Evolutionary conservation across 2,329 filamentous ascomycete genomes (phyloP).

Genomic region (Microsporum ferrugineum): DNA sequence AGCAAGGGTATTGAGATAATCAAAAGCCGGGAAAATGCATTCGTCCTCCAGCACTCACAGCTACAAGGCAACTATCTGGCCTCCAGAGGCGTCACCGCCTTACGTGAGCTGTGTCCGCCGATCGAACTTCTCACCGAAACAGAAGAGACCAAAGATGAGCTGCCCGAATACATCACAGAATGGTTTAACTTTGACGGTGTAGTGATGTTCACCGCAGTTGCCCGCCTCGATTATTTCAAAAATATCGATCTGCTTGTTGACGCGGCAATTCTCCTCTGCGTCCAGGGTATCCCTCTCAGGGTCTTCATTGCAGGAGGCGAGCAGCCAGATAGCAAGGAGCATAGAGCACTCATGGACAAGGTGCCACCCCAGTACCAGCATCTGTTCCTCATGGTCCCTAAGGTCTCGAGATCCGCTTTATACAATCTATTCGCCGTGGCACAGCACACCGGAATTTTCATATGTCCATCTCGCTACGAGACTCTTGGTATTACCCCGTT

Average conservation of each 20-base stretch:
- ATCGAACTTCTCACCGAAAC: neutral
- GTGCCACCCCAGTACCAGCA: neutral
- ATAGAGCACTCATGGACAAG: neutral
- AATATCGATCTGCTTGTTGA: conserved; percentile 2
- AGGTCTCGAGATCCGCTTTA: neutral
- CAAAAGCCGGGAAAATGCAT: neutral
- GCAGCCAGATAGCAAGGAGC: neutral
- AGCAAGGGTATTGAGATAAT: neutral
- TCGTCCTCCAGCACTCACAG: neutral
- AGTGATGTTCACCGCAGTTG: neutral
- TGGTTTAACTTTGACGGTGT: conserved; percentile 1
- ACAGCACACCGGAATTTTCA: neutral
- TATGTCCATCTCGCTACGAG: conserved; percentile 1
- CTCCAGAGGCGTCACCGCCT: neutral
- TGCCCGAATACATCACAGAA: neutral
- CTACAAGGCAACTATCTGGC: neutral
- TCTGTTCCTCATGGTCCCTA: neutral
- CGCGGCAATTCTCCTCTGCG: neutral
- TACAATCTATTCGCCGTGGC: neutral
- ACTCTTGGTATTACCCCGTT: neutral
- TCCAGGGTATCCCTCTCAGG: neutral
- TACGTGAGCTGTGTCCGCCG: neutral
- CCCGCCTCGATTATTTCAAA: conserved; percentile 1
- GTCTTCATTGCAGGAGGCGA: neutral
- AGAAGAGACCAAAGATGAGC: neutral